Percentiles rank a stretch among this genome's conserved stretches.
Evolutionary conservation across 352 stramenopile genomes (phyloP).

Genomic region (Phytophthora fragariaefolia): DNA sequence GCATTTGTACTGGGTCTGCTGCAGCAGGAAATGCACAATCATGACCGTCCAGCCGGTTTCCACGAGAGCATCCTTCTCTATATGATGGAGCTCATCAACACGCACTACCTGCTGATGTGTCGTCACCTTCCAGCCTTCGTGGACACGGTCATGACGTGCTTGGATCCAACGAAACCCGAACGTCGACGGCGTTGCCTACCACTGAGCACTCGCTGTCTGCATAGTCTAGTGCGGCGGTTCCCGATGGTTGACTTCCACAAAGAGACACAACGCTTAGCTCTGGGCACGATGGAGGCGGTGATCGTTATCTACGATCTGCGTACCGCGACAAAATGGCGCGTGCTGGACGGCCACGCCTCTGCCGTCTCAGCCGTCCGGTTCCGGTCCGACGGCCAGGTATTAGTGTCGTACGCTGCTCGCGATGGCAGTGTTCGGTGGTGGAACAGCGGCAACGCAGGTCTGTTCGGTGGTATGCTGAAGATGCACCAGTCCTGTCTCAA

Average conservation of each 20-base stretch:
- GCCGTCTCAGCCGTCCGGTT: slow-evolving; percentile 79
- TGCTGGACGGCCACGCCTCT: slow-evolving; percentile 81
- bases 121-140: slow-evolving; percentile 82
- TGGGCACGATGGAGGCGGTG: slow-evolving; percentile 88
- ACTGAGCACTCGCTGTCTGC: slow-evolving; percentile 80
- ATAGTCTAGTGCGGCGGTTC: slow-evolving; percentile 84
- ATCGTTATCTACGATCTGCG: slow-evolving; percentile 91
- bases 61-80: slow-evolving; percentile 80
- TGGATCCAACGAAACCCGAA: slow-evolving; percentile 88
- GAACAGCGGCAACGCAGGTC: slow-evolving; percentile 79
- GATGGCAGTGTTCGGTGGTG: slow-evolving; percentile 86
- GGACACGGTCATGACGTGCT: slow-evolving; percentile 86
- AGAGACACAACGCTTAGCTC: slow-evolving; percentile 82
- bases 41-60: slow-evolving; percentile 68
- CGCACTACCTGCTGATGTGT: slow-evolving; percentile 86
- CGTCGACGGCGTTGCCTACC: slow-evolving; percentile 78
- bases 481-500: slow-evolving; percentile 90
- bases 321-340: slow-evolving; percentile 89
- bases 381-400: slow-evolving; percentile 72
- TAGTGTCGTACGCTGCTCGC: slow-evolving; percentile 84
- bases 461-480: slow-evolving; percentile 88
- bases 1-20: slow-evolving; percentile 80
- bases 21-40: slow-evolving; percentile 86
- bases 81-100: slow-evolving; percentile 85
- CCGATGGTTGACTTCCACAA: slow-evolving; percentile 91